A percentile compares a stretch with the other conserved stretches of the same genome.
Conservation (phyloP, 2,329 filamentous ascomycete species). For the Eutypella sp. region DNA sequence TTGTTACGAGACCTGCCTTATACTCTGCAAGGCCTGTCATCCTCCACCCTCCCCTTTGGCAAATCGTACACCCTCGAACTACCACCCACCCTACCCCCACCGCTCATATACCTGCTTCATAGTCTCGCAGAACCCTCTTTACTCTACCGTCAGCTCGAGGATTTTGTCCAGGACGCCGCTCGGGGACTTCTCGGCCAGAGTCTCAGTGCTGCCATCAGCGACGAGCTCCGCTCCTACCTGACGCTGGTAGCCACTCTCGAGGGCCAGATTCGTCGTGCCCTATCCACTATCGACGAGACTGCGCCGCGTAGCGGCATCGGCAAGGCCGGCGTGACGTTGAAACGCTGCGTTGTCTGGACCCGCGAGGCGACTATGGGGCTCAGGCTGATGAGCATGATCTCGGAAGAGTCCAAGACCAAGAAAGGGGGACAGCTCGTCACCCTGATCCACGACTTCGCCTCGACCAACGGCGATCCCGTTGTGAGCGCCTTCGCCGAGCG, state of each 20-base stretch:
- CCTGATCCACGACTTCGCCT: constrained; percentile 87
- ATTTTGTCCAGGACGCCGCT: constrained; percentile 76
- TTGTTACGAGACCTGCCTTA: constrained; percentile 81
- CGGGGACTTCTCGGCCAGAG: constrained; percentile 89
- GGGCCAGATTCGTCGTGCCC: constrained; percentile 79
- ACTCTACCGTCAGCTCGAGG: constrained; percentile 75
- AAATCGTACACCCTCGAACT: constrained; percentile 66
- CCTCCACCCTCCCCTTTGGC: constrained; percentile 73
- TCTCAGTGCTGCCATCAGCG: constrained; percentile 77
- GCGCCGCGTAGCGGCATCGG: constrained; percentile 67
- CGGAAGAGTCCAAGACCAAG: constrained; percentile 77
- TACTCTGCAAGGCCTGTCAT: constrained; percentile 87
- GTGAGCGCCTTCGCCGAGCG: constrained; percentile 91
- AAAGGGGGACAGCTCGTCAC: constrained; percentile 91
- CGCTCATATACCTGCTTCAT: constrained; percentile 81
- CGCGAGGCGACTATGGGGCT: constrained; percentile 94
- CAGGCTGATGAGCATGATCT: constrained; percentile 87
- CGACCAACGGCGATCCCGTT: constrained; percentile 91
- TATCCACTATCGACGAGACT: constrained; percentile 66
- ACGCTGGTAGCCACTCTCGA: constrained; percentile 88
- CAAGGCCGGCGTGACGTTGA: constrained; percentile 86
- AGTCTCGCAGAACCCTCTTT: constrained; percentile 88
- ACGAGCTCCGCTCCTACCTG: constrained; percentile 83
- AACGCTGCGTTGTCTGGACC: constrained; percentile 95
- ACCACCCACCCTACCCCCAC: constrained; percentile 73